A percentile compares a stretch with the other conserved stretches of the same genome.
phyloP scores from a whole-genome alignment of 208 protist species.

The Angomonas desouzai region DNA sequence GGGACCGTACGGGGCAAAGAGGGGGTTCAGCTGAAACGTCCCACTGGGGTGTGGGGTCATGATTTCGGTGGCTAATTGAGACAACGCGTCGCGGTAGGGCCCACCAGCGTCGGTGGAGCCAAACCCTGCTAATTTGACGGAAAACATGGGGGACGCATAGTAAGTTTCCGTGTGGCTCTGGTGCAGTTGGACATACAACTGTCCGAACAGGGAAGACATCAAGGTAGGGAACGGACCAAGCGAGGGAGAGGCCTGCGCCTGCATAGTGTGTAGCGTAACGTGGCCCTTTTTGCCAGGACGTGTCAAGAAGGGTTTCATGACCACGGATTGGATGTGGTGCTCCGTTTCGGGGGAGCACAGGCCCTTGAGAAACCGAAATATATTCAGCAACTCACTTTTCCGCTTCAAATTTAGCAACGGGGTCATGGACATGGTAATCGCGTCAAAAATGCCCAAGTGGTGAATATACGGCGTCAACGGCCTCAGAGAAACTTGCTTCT shows the following conservation, averaged over 20 bases:
- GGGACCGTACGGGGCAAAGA: conserved; percentile 79
- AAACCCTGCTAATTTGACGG: conserved; percentile 85
- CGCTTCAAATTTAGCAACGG: conserved; percentile 74
- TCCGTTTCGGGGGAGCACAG: conserved; percentile 66
- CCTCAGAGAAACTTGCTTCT: conserved; percentile 44
- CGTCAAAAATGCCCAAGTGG: conserved; percentile 68
- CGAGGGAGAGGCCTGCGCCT: conserved; percentile 50
- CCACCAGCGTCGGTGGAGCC: conserved; percentile 88
- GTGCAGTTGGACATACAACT: conserved; percentile 84
- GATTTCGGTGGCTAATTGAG: conserved; percentile 84
- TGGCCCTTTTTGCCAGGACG: conserved; percentile 55
- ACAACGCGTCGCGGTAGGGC: conserved; percentile 88
- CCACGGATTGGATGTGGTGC: conserved; percentile 69
- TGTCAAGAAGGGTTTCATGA: conserved; percentile 79
- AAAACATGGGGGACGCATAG: conserved; percentile 84
- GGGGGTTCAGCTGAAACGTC: conserved; percentile 82
- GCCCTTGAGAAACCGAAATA: conserved; percentile 75
- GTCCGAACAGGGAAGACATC: conserved; percentile 81
- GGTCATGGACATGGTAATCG: conserved; percentile 61
- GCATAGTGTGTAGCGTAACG: conserved; percentile 87
- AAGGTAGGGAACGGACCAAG: conserved; percentile 64
- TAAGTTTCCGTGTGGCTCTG: conserved; percentile 60
- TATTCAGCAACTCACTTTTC: conserved; percentile 73
- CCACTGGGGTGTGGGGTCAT: conserved; percentile 80
- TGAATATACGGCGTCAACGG: conserved; percentile 63